Conservation (phyloP, 73 alveolate genomes). For the Tetrahymena borealis region DNA sequence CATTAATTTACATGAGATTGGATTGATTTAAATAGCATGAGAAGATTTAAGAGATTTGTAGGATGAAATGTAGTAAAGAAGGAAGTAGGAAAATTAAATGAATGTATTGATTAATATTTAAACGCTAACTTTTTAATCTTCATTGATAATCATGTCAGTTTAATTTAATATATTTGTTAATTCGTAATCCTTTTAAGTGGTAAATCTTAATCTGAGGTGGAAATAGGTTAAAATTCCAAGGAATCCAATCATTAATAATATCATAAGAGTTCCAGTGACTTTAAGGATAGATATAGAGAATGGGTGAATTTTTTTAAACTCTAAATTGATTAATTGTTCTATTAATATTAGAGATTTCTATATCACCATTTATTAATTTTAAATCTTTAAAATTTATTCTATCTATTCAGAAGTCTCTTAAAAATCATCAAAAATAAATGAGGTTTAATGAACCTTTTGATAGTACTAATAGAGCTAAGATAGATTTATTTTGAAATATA, state of each 20-base stretch:
- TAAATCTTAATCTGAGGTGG: neutral
- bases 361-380: neutral
- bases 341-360: neutral
- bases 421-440: neutral
- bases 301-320: neutral
- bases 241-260: neutral
- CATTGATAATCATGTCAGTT: neutral
- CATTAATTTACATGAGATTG: neutral
- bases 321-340: neutral
- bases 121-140: neutral
- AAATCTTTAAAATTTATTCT: neutral
- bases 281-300: neutral
- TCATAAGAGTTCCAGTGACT: neutral
- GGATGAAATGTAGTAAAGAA: neutral
- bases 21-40: neutral
- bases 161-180: neutral
- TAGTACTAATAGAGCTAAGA: neutral
- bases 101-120: neutral
- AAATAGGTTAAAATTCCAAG: neutral
- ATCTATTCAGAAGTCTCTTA: neutral
- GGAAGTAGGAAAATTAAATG: neutral
- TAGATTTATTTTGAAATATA: neutral
- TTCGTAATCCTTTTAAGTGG: neutral
- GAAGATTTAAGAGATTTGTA: neutral
- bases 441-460: neutral